Evolutionary conservation across 2,329 filamentous ascomycete genomes (phyloP), one percentile per base, ranked within the genome.

Genomic region (Verticillium klebahnii): DNA sequence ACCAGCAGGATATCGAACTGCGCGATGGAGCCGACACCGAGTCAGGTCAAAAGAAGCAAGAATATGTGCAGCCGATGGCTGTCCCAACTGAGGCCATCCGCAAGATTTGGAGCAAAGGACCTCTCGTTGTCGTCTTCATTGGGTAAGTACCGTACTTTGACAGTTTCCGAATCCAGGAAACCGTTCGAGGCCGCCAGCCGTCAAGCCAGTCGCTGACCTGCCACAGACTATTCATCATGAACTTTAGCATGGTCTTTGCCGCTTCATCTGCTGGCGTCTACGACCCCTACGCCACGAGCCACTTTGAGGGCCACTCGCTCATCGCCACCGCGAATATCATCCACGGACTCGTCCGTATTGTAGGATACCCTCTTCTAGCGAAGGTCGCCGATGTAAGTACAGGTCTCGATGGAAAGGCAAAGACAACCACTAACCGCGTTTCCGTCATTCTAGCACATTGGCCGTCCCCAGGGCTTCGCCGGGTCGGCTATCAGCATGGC

Each of bases 331-430:
- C 81, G 40, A 75, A 78, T 54, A 79, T 85, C 57, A 77, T 85
- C 0, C 71, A 78, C 2, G 78, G 73, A 54, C 76, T 80, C 45
- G 80, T 82, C 45, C 70, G 74, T 66, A 81, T 84, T 23, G 81
- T 85, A 3, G 79, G 82, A 11, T 85, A 85, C 67, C 82, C 85
- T 5, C 81, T 85, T 8, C 78, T 87, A 71, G 84, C 85, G 36
- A 87, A 87, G 68, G 75, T 87, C 29, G 78, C 85, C 56, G 82
- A 87, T 69, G 73, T 66, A 54, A 34, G 63, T 64, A 1, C 17
- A 31, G 9, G 7, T 15, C 8, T 3, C n/a, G 14, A 14, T 19
- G 15, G 36, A 17, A 11, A 23, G 2, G 3, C 2, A 17, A 72
- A 19, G 73, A 81, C 62, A 78, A 79, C 1, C 25, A 14, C 45